Evolutionary conservation across 2,329 filamentous ascomycete species (phyloP), one percentile per base, ranked within the genome.

Genomic region (Arthrobotrys pseudoclavata): DNA sequence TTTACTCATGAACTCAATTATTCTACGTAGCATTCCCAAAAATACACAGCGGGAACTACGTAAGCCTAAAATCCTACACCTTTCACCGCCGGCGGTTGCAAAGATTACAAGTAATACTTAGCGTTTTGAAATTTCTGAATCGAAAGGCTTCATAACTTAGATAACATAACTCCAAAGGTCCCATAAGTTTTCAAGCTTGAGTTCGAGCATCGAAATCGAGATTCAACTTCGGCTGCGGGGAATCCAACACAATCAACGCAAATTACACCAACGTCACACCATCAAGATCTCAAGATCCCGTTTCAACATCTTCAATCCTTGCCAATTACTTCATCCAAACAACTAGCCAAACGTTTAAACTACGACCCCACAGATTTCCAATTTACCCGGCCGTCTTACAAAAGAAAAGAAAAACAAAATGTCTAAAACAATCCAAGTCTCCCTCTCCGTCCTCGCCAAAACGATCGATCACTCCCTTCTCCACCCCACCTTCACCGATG

Each of bases 381-480:
- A 74, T 82, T 89, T 40, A 50, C n/a, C 61, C 18, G 13, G 22
- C 47, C 29, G 4, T 20, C 6, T 45, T 12, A 18, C 4, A 45
- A 18, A 2, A 1, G 1, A 2, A 4, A 7, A 2, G 15, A 42
- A 5, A 42, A 47, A 42, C 37, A 42, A 45, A 48, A 76, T 76
- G 72, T 70, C 66, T 22, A 9, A 45, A 34, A 76, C 60, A 47
- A 70, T 76, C 40, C 48, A 50, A 52, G 72, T 70, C 47, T 70
- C 66, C n/a, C 34, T 55, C 31, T 29, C 67, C 29, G 61, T 60
- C 74, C 82, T 89, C 66, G 86, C 87, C 79, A 87, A 87, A 79
- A 84, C 85, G 83, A 89, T 90, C 79, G 88, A 90, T 79, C 88
- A 90, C 82, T 89, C 88, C 12, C 85, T 90, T 15, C 85, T 90